Percentiles rank a stretch among this genome's conserved stretches.
phyloP scores from a whole-genome alignment of 2,329 filamentous ascomycete genomes.

The Scedosporium dehoogii region DNA sequence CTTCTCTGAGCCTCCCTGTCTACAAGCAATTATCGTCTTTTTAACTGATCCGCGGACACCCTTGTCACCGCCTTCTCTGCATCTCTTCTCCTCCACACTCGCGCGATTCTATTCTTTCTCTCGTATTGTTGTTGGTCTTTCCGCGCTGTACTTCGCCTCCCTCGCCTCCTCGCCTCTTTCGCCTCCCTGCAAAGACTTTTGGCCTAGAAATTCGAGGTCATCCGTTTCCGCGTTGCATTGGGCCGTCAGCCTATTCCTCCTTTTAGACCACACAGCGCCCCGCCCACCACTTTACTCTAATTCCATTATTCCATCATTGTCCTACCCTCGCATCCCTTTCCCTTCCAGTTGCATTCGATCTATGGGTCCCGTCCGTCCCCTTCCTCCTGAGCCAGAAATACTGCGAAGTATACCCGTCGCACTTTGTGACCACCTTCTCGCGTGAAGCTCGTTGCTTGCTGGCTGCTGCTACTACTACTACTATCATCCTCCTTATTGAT shows the following conservation, averaged over 20 bases:
- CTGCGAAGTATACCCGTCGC: neutral
- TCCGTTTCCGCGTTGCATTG: neutral
- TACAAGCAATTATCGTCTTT: neutral
- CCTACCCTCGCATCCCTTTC: neutral
- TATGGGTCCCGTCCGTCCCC: too few relatives aligned
- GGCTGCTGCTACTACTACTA: neutral
- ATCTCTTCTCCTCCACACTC: neutral
- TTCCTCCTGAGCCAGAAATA: neutral
- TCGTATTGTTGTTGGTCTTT: neutral
- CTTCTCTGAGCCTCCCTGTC: neutral
- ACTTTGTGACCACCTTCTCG: neutral
- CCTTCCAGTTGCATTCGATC: neutral
- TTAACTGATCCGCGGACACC: neutral
- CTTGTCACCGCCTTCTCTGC: neutral
- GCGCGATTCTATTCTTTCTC: neutral
- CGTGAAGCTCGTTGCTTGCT: neutral
- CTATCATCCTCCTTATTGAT: neutral
- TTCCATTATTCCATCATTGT: neutral
- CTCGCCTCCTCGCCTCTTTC: neutral
- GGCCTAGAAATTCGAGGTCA: neutral
- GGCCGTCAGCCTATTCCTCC: neutral
- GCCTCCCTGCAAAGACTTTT: neutral
- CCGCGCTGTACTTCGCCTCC: neutral
- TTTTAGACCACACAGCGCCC: neutral
- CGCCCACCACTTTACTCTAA: neutral